Conservation (phyloP, 2,329 filamentous ascomycete species). For the Davidsoniella australis region DNA sequence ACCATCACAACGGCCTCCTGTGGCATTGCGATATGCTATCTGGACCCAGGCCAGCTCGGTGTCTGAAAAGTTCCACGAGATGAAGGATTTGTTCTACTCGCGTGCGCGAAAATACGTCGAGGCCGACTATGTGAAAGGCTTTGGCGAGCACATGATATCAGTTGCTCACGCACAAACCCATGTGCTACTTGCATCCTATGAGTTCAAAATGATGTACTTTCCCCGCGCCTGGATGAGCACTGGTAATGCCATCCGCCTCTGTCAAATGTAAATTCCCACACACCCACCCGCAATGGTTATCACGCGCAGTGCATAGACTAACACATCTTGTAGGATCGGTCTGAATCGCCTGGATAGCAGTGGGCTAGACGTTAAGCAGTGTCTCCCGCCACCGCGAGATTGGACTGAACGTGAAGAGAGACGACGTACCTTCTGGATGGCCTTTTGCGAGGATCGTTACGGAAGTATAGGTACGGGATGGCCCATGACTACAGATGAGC, state of each 20-base stretch:
- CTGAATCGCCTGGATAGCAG: conserved; percentile 70
- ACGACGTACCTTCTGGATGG: conserved; percentile 86
- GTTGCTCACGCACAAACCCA: conserved; percentile 77
- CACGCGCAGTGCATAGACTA: conserved; percentile 17
- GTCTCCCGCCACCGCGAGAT: conserved; percentile 67
- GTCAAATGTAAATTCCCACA: conserved; percentile 52
- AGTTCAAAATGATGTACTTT: conserved; percentile 97
- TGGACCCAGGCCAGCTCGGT: conserved; percentile 87
- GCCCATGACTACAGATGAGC: conserved; percentile 88
- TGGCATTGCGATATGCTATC: conserved; percentile 83
- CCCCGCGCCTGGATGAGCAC: conserved; percentile 89
- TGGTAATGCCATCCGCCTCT: conserved; percentile 61
- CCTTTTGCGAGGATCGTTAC: conserved; percentile 79
- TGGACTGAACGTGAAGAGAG: conserved; percentile 91
- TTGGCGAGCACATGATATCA: conserved; percentile 76
- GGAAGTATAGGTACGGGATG: conserved; percentile 92
- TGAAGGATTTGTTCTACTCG: conserved; percentile 82
- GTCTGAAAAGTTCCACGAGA: conserved; percentile 59
- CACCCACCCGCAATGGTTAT: background rate
- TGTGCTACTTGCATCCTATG: conserved; percentile 61
- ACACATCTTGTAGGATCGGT: conserved; percentile 53
- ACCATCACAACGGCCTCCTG: conserved; percentile 70
- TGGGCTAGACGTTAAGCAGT: conserved; percentile 84
- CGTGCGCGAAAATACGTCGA: conserved; percentile 81
- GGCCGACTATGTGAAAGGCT: conserved; percentile 76